phyloP scores from a whole-genome alignment of 176 grass and related monocot species.

The Eragrostis nindensis region DNA sequence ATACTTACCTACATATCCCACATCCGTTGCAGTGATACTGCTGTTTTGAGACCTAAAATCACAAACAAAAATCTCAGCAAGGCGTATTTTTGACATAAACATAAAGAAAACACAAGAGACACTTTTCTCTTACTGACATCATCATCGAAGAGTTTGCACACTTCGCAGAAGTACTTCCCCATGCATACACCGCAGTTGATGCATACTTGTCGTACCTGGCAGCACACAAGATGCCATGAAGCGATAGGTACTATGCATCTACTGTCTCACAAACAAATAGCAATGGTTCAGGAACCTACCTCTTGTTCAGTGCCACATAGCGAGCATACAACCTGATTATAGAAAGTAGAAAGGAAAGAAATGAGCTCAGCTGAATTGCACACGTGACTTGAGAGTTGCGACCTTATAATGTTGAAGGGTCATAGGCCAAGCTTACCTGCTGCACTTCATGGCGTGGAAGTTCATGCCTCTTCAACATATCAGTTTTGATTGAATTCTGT shows the following conservation, averaged over 20 bases:
- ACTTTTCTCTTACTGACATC: conserved; percentile 64
- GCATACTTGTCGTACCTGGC: conserved; percentile 76
- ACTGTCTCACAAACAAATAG: neutral
- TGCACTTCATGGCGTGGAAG: conserved; percentile 74
- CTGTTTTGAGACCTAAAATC: conserved; percentile 78
- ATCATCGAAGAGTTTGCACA: conserved; percentile 97
- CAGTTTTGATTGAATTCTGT: conserved; percentile 76
- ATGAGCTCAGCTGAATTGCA: conserved; percentile 13
- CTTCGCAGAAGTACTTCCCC: conserved; percentile 87
- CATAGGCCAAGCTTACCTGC: conserved; percentile 35
- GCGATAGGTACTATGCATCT: conserved; percentile 20
- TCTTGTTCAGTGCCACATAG: conserved; percentile 87
- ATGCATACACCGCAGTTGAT: conserved; percentile 82
- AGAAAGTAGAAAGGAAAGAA: neutral
- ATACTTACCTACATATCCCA: conserved; percentile 86
- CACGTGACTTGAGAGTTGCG: neutral
- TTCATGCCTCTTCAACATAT: conserved; percentile 65
- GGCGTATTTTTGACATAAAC: neutral
- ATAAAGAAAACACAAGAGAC: conserved; percentile 21
- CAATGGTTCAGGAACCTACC: conserved; percentile 41
- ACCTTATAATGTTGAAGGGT: conserved; percentile 5
- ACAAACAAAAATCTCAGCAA: conserved; percentile 32
- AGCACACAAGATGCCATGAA: conserved; percentile 38
- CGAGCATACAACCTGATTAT: conserved; percentile 78
- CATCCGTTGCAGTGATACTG: conserved; percentile 93